Conservation (phyloP, 2,329 filamentous ascomycete species). For the Fusarium verrucosum region DNA sequence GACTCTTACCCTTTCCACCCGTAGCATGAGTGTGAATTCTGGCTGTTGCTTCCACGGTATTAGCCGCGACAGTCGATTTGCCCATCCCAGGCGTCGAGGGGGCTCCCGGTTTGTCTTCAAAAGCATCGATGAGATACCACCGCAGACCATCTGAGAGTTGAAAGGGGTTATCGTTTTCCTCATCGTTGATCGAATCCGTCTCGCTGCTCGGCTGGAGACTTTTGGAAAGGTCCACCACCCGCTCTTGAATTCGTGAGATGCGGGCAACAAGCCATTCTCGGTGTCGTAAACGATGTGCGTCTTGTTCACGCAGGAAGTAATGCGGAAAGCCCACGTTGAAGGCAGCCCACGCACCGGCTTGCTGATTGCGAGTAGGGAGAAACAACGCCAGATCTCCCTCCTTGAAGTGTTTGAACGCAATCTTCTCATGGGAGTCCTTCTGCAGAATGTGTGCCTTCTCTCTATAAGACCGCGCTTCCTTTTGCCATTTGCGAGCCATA, state of each 20-base stretch:
- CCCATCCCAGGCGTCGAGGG: conserved; percentile 92
- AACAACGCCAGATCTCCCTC: conserved; percentile 95
- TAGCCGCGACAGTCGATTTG: conserved; percentile 90
- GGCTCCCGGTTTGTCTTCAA: conserved; percentile 90
- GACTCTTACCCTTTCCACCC: conserved; percentile 56
- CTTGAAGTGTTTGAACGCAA: conserved; percentile 94
- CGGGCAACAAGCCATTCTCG: conserved; percentile 97
- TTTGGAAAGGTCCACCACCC: conserved; percentile 90
- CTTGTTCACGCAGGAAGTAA: conserved; percentile 94
- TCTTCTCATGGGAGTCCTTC: conserved; percentile 92
- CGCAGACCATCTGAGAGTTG: conserved; percentile 92
- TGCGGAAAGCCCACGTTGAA: conserved; percentile 98
- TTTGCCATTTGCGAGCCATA: conserved; percentile 91
- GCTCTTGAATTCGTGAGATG: conserved; percentile 89
- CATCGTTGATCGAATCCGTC: conserved; percentile 63
- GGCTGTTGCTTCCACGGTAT: conserved; percentile 85
- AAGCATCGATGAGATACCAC: conserved; percentile 95
- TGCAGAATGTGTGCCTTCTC: conserved; percentile 85
- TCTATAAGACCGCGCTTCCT: conserved; percentile 84
- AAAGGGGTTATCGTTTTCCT: conserved; percentile 95
- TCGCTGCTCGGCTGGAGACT: conserved; percentile 66
- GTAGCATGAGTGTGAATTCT: conserved; percentile 66
- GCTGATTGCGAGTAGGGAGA: conserved; percentile 92
- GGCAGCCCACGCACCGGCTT: conserved; percentile 93
- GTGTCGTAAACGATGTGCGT: conserved; percentile 82